Conservation (phyloP, 805 yeast species). For the Kodamaea jinghongensis region DNA sequence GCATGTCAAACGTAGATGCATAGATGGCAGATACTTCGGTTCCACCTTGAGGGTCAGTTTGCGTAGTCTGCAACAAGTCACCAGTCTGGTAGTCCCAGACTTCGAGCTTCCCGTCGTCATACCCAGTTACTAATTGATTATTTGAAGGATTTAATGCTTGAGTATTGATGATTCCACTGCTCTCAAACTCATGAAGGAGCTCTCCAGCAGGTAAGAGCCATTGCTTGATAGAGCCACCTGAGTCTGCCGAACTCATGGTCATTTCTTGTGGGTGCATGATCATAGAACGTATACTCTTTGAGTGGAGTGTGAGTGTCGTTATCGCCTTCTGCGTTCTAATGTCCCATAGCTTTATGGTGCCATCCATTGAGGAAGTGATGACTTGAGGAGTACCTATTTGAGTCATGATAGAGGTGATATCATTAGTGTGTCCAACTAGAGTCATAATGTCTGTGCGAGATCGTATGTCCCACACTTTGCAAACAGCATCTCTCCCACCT, state of each 20-base stretch:
- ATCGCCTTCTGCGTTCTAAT: conserved; percentile 71
- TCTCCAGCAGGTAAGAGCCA: conserved; percentile 82
- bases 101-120: conserved; percentile 75
- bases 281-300: conserved; percentile 75
- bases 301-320: conserved; percentile 78
- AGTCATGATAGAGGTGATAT: conserved; percentile 66
- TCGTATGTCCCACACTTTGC: conserved; percentile 92
- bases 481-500: conserved; percentile 85
- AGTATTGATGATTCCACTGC: conserved; percentile 61
- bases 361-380: conserved; percentile 77
- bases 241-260: conserved; percentile 77
- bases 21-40: conserved; percentile 66
- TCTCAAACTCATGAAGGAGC: conserved; percentile 54
- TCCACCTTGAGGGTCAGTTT: conserved; percentile 65
- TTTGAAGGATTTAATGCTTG: conserved; percentile 61
- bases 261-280: conserved; percentile 64
- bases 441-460: conserved; percentile 72
- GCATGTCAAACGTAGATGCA: conserved; percentile 70
- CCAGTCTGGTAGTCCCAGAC: conserved; percentile 81
- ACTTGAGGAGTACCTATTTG: conserved; percentile 82
- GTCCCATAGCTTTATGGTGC: conserved; percentile 90
- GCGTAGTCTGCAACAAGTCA: conserved; percentile 50
- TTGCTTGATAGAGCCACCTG: conserved; percentile 70
- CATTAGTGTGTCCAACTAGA: conserved; percentile 75
- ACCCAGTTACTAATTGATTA: conserved; percentile 70